A percentile compares a stretch with the other conserved stretches of the same genome.
phyloP scores from a whole-genome alignment of 306 rosid genomes.

The Prunus campanulata region DNA sequence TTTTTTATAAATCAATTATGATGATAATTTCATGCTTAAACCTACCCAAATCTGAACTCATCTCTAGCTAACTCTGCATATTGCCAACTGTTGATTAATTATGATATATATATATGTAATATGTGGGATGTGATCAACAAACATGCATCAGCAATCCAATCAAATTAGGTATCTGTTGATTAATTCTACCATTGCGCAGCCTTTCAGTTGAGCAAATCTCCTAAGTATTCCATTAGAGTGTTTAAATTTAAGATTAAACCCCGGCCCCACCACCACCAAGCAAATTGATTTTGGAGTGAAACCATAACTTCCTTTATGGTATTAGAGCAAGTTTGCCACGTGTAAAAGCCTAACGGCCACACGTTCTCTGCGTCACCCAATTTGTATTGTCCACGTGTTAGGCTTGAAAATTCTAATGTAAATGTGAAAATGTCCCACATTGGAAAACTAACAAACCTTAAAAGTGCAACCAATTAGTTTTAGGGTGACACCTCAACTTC shows the following conservation, averaged over 20 bases:
- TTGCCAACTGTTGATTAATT: neutral
- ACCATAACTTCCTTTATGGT: too few relatives aligned
- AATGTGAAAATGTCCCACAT: fast-evolving
- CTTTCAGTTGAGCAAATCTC: constrained; percentile 2
- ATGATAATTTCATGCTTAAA: neutral
- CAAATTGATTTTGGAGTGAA: neutral
- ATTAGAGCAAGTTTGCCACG: too few relatives aligned
- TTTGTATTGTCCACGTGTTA: too few relatives aligned
- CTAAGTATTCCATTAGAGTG: neutral
- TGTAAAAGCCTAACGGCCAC: too few relatives aligned
- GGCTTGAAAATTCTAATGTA: too few relatives aligned
- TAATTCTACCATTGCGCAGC: constrained; percentile 8
- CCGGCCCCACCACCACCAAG: neutral
- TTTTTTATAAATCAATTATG: too few relatives aligned
- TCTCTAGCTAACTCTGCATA: neutral
- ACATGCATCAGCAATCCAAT: constrained; percentile 6
- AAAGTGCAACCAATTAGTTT: too few relatives aligned
- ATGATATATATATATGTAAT: neutral
- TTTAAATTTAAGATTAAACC: neutral
- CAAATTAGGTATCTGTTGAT: constrained; percentile 23
- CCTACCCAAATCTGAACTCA: neutral
- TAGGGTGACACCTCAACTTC: too few relatives aligned
- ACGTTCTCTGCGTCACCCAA: fast-evolving
- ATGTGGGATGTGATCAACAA: neutral
- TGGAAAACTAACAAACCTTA: too few relatives aligned